These are phyloP conservation scores for Populus nigra DNA, from an alignment of 345 rosid species.

Conservation along the genomic window DNA sequence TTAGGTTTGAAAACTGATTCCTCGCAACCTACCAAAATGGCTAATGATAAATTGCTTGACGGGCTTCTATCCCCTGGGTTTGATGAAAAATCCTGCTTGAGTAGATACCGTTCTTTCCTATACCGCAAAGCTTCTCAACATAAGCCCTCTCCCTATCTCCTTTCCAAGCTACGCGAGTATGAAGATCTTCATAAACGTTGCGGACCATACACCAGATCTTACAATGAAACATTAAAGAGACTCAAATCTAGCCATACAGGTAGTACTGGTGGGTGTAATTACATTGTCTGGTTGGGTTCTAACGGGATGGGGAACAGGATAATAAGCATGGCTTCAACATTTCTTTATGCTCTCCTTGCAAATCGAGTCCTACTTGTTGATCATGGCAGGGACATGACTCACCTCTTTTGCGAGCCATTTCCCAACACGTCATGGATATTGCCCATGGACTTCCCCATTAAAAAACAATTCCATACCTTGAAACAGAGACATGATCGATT, in stretches of 20 bases:
- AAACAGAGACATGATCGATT: background rate
- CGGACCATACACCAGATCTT: slow-evolving; percentile 7
- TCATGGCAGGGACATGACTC: slow-evolving; percentile 13
- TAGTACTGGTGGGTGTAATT: slow-evolving; percentile 11
- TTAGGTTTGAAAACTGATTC: slow-evolving; percentile 1
- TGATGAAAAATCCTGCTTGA: slow-evolving; percentile 15
- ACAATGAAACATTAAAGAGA: background rate
- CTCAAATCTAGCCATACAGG: background rate
- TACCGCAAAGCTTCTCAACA: slow-evolving; percentile 14
- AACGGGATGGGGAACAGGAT: slow-evolving; percentile 31
- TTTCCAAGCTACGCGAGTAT: slow-evolving; percentile 15
- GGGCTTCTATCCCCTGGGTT: slow-evolving; percentile 15
- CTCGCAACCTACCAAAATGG: background rate
- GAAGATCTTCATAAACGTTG: slow-evolving; percentile 4
- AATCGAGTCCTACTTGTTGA: slow-evolving; percentile 22
- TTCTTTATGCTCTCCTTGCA: slow-evolving; percentile 26
- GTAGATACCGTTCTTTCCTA: slow-evolving; percentile 9
- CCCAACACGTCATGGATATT: slow-evolving; percentile 23
- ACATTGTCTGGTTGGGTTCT: slow-evolving; percentile 19
- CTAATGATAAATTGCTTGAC: slow-evolving; percentile 10
- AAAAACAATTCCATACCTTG: background rate
- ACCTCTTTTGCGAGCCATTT: slow-evolving; percentile 31
- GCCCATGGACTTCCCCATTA: slow-evolving; percentile 12
- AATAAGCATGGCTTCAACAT: slow-evolving; percentile 23
- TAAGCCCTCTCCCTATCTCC: slow-evolving; percentile 15